Base-by-base conservation (phyloP, 106 monocot species). In the Dendrobium huoshanense region DNA sequence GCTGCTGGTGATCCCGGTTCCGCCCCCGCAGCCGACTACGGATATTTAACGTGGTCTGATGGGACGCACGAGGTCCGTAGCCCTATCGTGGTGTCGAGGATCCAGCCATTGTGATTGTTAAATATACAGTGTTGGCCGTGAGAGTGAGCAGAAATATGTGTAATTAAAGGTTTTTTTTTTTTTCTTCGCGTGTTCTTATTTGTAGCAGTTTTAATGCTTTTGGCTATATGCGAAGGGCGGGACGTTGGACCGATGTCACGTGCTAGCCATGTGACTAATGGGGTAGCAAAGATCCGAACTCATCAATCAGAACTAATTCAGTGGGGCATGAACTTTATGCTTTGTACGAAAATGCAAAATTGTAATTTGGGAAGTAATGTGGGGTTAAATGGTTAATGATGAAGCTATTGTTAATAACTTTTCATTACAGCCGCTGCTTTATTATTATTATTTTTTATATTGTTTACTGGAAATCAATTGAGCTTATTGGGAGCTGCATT, bases 31-130 rank as follows among this genome's bases (percentile, higher is more conserved):
- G 75, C 55, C 29, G 83, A 67, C 20, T 88, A 83, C 76, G 94
- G 89, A 24, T 88, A 84, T 81, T 77, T 98, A 73, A 81, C 89
- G 29, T 98, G 98, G 98, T 84, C 91, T 0, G 98, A 98, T 80
- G 98, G 94, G 72, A 72, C 77, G 42, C 98, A 95, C 73, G 89
- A 87, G 77, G 98, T 98, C 2, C 89, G 92, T 31, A 98, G 94
- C 86, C 88, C 98, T 19, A 90, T 98, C 87, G 91, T 92, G 76
- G 92, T 98, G 33, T 86, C 89, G 18, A 84, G 95, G 79, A 87
- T 92, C 64, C 86, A 86, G 56, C 82, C 89, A 49, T 85, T 92
- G 86, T 94, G 87, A 94, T 13, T 17, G 24, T 64, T 24, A 61
- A 61, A 64, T 22, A 24, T 4, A 64, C 22, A 64, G 0, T 0